These are phyloP conservation scores for Tylopilus sp. DNA, from an alignment of 768 basidiomycete species.

Conservation along the genomic window DNA sequence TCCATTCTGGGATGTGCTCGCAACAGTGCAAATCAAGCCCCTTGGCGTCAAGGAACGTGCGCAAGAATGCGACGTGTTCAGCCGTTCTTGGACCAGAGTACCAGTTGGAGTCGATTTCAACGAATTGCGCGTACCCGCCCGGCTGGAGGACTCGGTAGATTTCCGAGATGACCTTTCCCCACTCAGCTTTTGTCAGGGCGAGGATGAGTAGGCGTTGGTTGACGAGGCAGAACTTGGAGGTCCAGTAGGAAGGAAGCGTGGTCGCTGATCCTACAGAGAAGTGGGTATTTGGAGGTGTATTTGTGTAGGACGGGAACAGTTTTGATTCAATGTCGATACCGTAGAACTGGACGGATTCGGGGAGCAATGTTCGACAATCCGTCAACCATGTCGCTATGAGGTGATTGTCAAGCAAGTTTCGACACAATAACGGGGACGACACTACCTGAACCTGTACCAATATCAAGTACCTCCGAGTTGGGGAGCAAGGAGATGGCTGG, in stretches of 20 bases:
- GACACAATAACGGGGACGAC: neutral
- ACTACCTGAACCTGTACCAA: conserved; percentile 25
- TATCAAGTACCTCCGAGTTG: conserved; percentile 16
- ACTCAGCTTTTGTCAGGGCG: neutral
- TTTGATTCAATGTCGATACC: too few species aligned
- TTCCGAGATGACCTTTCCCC: too few species aligned
- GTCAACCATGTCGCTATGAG: conserved; percentile 14
- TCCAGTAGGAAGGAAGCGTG: conserved; percentile 27
- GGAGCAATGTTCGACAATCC: conserved; percentile 10
- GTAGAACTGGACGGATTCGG: conserved; percentile 15
- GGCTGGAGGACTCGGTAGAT: too few species aligned
- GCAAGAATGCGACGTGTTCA: conserved; percentile 3
- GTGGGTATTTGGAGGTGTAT: conserved; percentile 1
- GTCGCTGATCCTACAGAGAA: conserved; percentile 13
- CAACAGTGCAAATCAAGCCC: too few species aligned
- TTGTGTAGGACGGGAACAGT: neutral
- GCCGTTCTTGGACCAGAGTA: too few species aligned
- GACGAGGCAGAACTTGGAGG: conserved; percentile 27
- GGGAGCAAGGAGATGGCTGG: conserved; percentile 4
- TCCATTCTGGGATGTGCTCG: too few species aligned
- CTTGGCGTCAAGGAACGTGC: too few species aligned
- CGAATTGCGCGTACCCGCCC: too few species aligned
- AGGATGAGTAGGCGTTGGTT: conserved; percentile 33
- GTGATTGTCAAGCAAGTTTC: neutral
- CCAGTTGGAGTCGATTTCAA: conserved; percentile 16